Evolutionary conservation across 257 asterid species (phyloP).

Genomic region (Verbascum thapsus): DNA sequence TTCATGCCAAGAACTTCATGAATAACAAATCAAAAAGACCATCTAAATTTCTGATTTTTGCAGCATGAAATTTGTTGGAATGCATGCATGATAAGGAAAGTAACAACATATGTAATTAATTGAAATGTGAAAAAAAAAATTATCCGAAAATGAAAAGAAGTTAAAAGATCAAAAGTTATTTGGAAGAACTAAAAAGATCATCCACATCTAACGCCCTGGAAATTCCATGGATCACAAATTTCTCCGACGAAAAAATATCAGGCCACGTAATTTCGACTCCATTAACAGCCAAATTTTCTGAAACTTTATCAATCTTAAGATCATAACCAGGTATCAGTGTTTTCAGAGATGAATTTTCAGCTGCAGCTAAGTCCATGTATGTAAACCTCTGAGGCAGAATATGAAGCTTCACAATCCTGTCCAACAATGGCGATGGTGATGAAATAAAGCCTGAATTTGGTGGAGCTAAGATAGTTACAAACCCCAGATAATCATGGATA

Average conservation of each 20-base stretch:
- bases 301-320: constrained; percentile 34
- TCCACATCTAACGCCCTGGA: constrained; percentile 44
- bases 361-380: constrained; percentile 41
- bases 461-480: constrained; percentile 63
- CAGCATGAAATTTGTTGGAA: too few species aligned
- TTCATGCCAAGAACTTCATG: too few species aligned
- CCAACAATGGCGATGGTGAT: constrained; percentile 51
- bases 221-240: constrained; percentile 61
- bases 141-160: background rate
- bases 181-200: constrained; percentile 30
- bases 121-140: background rate
- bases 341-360: constrained; percentile 34
- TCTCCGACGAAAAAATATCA: constrained; percentile 41
- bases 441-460: constrained; percentile 53
- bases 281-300: constrained; percentile 35
- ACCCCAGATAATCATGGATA: constrained; percentile 38
- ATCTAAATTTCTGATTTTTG: background rate
- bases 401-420: constrained; percentile 57
- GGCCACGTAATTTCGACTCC: constrained; percentile 57
- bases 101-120: too few species aligned
- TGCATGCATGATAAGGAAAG: background rate
- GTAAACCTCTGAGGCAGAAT: constrained; percentile 47
- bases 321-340: constrained; percentile 45
- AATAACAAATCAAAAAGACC: too few species aligned
- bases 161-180: constrained; percentile 7